These are phyloP conservation scores for Flaveria ramosissima DNA, from an alignment of 129 eudicot genomes.

Conservation along the genomic window DNA sequence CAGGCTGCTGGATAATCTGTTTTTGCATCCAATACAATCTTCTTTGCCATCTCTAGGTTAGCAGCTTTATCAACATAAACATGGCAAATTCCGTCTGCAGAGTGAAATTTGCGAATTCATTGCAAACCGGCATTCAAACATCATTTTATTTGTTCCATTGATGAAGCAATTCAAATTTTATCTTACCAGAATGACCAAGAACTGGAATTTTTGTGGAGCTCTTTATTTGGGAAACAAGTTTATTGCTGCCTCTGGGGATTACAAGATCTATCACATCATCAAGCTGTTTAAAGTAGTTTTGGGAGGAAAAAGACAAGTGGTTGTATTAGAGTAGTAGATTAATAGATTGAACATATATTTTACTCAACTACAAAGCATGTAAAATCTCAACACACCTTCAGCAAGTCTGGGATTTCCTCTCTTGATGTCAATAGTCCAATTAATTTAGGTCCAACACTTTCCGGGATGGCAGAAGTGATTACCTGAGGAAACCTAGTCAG, in stretches of 20 bases:
- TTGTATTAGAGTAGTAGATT: not conserved
- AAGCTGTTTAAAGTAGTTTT: slow-evolving; percentile 49
- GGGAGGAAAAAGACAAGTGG: not conserved
- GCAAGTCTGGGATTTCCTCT: slow-evolving; percentile 85
- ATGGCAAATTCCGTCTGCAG: slow-evolving; percentile 91
- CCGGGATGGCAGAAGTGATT: slow-evolving; percentile 73
- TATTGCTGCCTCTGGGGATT: slow-evolving; percentile 96
- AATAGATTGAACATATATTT: not conserved
- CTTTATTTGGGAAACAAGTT: slow-evolving; percentile 85
- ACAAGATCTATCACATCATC: slow-evolving; percentile 98
- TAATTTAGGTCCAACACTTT: slow-evolving; percentile 63
- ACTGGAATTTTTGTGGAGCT: slow-evolving; percentile 87
- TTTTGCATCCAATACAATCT: slow-evolving; percentile 71
- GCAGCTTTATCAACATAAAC: slow-evolving; percentile 83
- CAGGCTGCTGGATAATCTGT: slow-evolving; percentile 94
- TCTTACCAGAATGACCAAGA: slow-evolving; percentile 86
- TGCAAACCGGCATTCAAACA: not conserved
- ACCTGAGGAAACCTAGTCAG: slow-evolving; percentile 39
- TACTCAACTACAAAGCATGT: not conserved
- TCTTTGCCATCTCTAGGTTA: slow-evolving; percentile 77
- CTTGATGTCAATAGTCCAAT: slow-evolving; percentile 80
- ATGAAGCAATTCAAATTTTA: not conserved
- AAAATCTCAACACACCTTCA: slow-evolving; percentile 50
- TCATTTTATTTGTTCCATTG: slow-evolving; percentile 5
- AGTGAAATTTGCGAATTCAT: slow-evolving; percentile 20